phyloP scores from a whole-genome alignment of 257 asterid genomes.

The Lycium ferocissimum region DNA sequence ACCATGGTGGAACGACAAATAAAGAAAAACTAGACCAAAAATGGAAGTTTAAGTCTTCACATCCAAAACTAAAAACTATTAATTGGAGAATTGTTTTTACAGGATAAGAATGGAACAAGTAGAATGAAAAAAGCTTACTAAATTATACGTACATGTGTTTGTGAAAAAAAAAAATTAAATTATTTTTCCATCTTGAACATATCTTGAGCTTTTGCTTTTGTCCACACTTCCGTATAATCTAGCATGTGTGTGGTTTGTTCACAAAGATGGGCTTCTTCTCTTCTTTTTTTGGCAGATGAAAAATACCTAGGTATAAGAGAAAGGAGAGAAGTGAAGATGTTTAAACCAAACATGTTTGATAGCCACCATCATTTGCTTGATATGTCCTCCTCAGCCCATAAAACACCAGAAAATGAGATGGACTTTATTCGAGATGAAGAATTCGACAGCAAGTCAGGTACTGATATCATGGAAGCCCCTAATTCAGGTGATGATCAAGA shows the following conservation, averaged over 20 bases:
- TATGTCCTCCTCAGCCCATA: slow-evolving; percentile 41
- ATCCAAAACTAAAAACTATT: not conserved
- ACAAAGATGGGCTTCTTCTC: slow-evolving; percentile 1
- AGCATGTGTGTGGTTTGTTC: slow-evolving; percentile 24
- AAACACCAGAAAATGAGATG: slow-evolving; percentile 59
- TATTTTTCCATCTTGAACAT: not conserved
- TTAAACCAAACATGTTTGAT: slow-evolving; percentile 70
- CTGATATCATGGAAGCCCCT: slow-evolving; percentile 63
- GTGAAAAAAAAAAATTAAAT: not conserved
- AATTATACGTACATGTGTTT: not conserved
- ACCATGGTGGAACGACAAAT: not conserved
- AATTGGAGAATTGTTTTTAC: not conserved
- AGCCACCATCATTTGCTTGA: slow-evolving; percentile 67
- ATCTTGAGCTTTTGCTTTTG: not conserved
- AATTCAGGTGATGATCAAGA: slow-evolving; percentile 69
- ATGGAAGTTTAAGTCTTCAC: not conserved
- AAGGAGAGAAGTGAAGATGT: slow-evolving; percentile 42
- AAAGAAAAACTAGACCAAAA: not conserved
- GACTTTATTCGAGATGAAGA: slow-evolving; percentile 66
- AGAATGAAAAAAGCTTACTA: too few species aligned
- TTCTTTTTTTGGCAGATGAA: slow-evolving; percentile 15
- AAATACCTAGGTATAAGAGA: slow-evolving; percentile 9
- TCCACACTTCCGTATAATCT: slow-evolving; percentile 27
- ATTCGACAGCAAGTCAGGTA: slow-evolving; percentile 66
- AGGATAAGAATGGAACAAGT: too few species aligned